These are phyloP conservation scores for Phialemoniopsis sp. DNA, from an alignment of 2,329 filamentous ascomycete species.

Conservation along the genomic window DNA sequence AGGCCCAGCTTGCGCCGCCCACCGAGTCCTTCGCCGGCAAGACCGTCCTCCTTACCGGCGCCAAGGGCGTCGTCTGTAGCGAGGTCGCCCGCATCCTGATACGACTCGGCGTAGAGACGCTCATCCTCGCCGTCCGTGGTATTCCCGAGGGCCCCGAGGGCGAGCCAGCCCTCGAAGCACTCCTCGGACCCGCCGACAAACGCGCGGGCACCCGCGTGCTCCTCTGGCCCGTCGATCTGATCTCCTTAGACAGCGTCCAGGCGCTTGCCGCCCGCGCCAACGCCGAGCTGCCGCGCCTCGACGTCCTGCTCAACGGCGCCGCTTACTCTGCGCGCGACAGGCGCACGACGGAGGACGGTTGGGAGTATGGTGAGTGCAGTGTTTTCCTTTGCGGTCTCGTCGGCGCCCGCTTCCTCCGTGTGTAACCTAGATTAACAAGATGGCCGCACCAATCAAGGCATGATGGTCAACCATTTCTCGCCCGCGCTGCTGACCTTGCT, in stretches of 20 bases:
- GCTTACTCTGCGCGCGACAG: background rate
- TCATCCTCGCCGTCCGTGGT: slow-evolving; percentile 36
- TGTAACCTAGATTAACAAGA: too few species aligned
- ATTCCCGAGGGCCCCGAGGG: slow-evolving; percentile 13
- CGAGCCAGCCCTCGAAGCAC: too few species aligned
- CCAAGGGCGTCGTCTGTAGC: slow-evolving; percentile 35
- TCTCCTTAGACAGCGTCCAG: background rate
- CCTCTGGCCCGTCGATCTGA: slow-evolving; percentile 1
- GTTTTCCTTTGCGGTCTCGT: background rate
- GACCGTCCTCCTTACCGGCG: slow-evolving; percentile 22
- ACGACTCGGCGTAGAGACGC: slow-evolving; percentile 21
- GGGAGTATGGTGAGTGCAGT: background rate
- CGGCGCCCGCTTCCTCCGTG: background rate
- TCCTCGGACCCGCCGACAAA: too few species aligned
- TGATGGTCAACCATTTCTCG: background rate
- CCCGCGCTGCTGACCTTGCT: slow-evolving; percentile 1
- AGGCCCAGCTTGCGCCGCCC: background rate
- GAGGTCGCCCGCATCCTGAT: slow-evolving; percentile 33
- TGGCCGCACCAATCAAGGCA: too few species aligned
- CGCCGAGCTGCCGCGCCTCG: background rate
- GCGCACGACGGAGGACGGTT: background rate
- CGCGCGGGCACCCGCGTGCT: too few species aligned
- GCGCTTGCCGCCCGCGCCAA: background rate
- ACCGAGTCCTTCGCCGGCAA: slow-evolving; percentile 1
- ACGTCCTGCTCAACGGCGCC: background rate